phyloP scores from a whole-genome alignment of 1,284 basidiomycete genomes.

The Ustilago lituana region DNA sequence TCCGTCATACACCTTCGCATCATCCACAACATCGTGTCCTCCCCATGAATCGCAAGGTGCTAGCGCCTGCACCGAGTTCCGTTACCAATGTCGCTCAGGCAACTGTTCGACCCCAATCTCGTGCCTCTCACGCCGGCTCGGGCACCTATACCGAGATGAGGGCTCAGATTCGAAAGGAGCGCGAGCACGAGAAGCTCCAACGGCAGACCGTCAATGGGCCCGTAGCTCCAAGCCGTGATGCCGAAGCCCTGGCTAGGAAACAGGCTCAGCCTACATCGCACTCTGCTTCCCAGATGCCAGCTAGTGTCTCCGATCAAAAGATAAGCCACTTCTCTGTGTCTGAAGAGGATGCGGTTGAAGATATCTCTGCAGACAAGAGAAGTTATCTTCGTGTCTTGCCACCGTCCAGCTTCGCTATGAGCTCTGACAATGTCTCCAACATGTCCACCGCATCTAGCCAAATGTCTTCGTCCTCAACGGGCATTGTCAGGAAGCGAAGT shows the following conservation, averaged over 20 bases:
- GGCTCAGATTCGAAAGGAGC: conserved; percentile 46
- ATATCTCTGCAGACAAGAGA: conserved; percentile 16
- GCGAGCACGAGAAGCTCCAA: conserved; percentile 33
- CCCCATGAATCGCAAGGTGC: conserved; percentile 33
- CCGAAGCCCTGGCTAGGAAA: conserved; percentile 9
- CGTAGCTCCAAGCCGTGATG: conserved; percentile 2
- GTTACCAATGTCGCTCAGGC: conserved; percentile 36
- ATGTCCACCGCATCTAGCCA: conserved; percentile 34
- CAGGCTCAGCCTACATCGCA: conserved; percentile 1
- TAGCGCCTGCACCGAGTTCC: conserved; percentile 27
- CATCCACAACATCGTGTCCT: not conserved
- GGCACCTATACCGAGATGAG: conserved; percentile 52
- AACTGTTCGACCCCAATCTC: conserved; percentile 26
- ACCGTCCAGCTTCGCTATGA: conserved; percentile 26
- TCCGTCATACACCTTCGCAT: conserved; percentile 1
- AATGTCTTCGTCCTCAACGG: conserved; percentile 33
- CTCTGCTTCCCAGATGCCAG: conserved; percentile 2
- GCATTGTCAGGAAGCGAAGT: conserved; percentile 22
- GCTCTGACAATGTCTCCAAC: conserved; percentile 32
- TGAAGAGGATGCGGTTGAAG: conserved; percentile 8
- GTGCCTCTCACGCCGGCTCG: conserved; percentile 43
- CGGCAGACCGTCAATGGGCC: not conserved
- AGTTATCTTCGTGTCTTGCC: conserved; percentile 26
- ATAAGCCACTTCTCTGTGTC: conserved; percentile 16
- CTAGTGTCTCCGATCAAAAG: conserved; percentile 43